Conservation (phyloP, 768 basidiomycete genomes). For the Mycena venus region DNA sequence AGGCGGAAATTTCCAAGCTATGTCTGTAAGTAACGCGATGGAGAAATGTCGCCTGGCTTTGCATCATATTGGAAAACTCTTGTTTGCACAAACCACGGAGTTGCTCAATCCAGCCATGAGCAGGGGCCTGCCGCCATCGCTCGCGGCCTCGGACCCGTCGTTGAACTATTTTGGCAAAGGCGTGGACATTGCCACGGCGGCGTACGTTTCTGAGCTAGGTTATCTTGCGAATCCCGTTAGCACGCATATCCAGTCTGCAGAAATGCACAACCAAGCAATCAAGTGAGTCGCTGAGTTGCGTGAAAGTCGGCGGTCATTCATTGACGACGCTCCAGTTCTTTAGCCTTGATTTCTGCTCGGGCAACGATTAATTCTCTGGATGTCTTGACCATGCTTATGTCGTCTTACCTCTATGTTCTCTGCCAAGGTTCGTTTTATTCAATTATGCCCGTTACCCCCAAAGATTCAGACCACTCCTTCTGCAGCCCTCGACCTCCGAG, state of each 20-base stretch:
- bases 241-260: conserved; percentile 85
- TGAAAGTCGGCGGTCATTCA: too few species aligned
- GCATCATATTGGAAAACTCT: conserved; percentile 77
- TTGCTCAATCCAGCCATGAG: conserved; percentile 87
- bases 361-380: conserved; percentile 85
- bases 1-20: conserved; percentile 90
- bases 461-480: background rate
- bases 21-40: conserved; percentile 85
- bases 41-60: conserved; percentile 86
- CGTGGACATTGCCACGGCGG: conserved; percentile 84
- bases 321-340: conserved; percentile 8
- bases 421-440: conserved; percentile 66
- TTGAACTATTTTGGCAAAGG: conserved; percentile 86
- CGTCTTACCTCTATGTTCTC: conserved; percentile 79
- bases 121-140: conserved; percentile 80
- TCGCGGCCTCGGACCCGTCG: conserved; percentile 81
- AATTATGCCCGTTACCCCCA: background rate
- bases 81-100: conserved; percentile 81
- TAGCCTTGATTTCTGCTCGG: conserved; percentile 73
- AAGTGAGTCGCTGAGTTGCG: conserved; percentile 62
- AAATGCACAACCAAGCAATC: conserved; percentile 89
- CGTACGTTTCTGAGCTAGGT: conserved; percentile 84
- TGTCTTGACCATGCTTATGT: conserved; percentile 78
- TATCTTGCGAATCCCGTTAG: conserved; percentile 84
- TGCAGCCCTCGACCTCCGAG: conserved; percentile 82